Evolutionary conservation across 305 asterid species (phyloP).

Genomic region (Ruellia speciosa): DNA sequence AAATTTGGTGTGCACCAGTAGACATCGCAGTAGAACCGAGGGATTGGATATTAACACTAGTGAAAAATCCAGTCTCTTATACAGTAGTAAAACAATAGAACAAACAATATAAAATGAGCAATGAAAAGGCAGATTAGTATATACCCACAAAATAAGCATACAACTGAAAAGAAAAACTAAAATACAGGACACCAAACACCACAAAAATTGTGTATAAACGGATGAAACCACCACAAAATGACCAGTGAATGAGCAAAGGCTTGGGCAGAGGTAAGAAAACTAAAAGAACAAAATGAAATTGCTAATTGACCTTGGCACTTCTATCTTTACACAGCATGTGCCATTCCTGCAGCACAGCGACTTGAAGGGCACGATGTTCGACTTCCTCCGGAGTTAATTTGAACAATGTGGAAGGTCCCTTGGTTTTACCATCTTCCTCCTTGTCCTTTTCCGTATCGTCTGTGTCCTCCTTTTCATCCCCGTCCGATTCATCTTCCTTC

Average conservation of each 20-base stretch:
- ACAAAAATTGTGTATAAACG: too few relatives aligned
- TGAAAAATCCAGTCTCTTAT: too few relatives aligned
- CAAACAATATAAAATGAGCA: too few relatives aligned
- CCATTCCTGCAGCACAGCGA: constrained; percentile 86
- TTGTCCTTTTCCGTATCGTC: constrained; percentile 20
- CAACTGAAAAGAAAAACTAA: background rate
- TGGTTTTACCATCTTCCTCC: constrained; percentile 37
- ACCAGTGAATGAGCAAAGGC: too few relatives aligned
- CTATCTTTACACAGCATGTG: constrained; percentile 76
- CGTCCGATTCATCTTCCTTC: constrained; percentile 32
- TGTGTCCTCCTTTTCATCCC: constrained; percentile 16
- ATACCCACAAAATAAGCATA: background rate
- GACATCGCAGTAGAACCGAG: too few relatives aligned
- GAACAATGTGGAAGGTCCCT: constrained; percentile 67
- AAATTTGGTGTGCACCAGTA: too few relatives aligned
- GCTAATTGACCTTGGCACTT: constrained; percentile 44
- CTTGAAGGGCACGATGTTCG: constrained; percentile 90
- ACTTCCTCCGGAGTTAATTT: constrained; percentile 75
- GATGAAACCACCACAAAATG: too few relatives aligned
- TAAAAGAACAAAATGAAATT: too few relatives aligned
- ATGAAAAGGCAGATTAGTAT: too few relatives aligned
- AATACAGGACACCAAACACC: background rate
- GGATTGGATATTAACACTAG: too few relatives aligned
- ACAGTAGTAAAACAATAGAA: too few relatives aligned
- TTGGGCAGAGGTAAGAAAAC: too few relatives aligned